Conservation (phyloP, 2,329 filamentous ascomycete genomes). For the Chlorencoelia australis region DNA sequence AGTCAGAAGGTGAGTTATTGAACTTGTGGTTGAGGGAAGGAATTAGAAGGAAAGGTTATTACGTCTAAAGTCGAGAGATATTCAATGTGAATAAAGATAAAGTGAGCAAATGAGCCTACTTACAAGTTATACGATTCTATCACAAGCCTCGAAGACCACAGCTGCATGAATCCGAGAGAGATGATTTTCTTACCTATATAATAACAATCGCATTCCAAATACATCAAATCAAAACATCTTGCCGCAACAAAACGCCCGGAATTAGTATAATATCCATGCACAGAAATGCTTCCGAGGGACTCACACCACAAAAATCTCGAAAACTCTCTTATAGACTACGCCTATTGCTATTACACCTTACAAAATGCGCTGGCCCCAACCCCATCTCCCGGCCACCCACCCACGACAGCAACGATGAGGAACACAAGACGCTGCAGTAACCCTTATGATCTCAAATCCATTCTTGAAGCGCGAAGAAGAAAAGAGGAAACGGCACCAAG, state of each 20-base stretch:
- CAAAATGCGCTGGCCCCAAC: constrained; percentile 24
- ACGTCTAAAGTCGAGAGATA: no score
- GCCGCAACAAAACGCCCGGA: no score
- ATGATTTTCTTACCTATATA: background rate
- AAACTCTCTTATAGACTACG: constrained; percentile 29
- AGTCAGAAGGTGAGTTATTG: no score
- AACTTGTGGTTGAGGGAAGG: no score
- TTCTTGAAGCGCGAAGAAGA: constrained; percentile 19
- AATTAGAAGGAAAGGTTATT: no score
- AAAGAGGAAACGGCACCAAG: constrained; percentile 23
- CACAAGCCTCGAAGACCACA: background rate
- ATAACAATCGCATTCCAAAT: no score
- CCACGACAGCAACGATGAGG: constrained; percentile 19
- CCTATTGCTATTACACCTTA: constrained; percentile 32
- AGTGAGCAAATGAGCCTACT: no score
- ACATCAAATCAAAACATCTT: no score
- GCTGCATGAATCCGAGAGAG: background rate
- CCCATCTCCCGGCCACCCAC: constrained; percentile 20
- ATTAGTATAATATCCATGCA: constrained; percentile 1
- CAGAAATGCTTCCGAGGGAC: background rate
- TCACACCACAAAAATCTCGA: constrained; percentile 8
- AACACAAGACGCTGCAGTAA: constrained; percentile 19
- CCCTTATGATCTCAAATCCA: constrained; percentile 24
- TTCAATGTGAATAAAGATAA: no score
- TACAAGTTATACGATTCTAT: background rate